phyloP scores from a whole-genome alignment of 1,284 basidiomycete genomes.

The Ganoderma multipileum region DNA sequence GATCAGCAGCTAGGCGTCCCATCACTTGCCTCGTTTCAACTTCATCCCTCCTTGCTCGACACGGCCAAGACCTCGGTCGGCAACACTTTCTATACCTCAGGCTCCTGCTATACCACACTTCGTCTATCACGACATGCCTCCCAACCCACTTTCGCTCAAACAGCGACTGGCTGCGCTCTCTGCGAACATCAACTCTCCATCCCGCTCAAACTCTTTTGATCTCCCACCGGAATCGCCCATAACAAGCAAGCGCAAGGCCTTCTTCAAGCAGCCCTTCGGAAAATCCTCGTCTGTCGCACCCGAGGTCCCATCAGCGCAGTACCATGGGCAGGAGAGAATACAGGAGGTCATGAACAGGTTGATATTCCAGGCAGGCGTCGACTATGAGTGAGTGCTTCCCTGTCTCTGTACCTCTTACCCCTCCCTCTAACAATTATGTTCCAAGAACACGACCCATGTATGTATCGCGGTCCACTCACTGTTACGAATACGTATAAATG shows the following conservation, averaged over 20 bases:
- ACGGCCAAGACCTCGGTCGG: background rate
- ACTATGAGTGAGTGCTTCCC: constrained; percentile 70
- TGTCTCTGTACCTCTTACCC: background rate
- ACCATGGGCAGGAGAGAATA: constrained; percentile 50
- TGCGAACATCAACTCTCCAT: constrained; percentile 25
- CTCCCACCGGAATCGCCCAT: constrained; percentile 31
- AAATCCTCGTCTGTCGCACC: constrained; percentile 13
- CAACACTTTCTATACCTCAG: background rate
- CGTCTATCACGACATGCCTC: constrained; percentile 29
- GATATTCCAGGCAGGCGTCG: constrained; percentile 88
- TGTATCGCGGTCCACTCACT: constrained; percentile 37
- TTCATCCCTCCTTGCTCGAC: constrained; percentile 1
- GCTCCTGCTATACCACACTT: background rate
- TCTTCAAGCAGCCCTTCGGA: constrained; percentile 34
- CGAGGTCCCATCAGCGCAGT: constrained; percentile 12
- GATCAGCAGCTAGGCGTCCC: constrained; percentile 8
- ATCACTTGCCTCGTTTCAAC: background rate
- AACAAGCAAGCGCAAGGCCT: constrained; percentile 32
- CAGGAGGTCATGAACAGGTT: constrained; percentile 73
- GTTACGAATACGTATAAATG: background rate
- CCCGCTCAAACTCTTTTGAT: constrained; percentile 27
- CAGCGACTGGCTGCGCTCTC: constrained; percentile 40
- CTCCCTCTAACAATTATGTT: background rate
- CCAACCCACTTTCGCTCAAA: constrained; percentile 36
- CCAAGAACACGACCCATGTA: constrained; percentile 84